Evolutionary conservation across 495 filamentous ascomycete species (phyloP).

Genomic region (Penicillium soppii): DNA sequence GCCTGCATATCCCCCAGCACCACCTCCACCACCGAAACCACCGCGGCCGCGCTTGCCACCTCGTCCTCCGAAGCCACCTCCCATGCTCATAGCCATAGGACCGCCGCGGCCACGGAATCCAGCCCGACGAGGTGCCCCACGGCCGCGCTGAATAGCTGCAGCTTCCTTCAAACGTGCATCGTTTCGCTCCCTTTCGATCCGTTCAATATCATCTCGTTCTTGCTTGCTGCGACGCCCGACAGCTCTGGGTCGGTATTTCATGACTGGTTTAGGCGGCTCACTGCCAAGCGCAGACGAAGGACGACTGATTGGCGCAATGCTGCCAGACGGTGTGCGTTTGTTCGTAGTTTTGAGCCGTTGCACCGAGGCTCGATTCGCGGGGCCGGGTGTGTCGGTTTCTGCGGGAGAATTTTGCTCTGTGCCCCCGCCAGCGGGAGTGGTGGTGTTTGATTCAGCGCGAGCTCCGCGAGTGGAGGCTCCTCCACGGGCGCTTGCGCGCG

Average conservation of each 20-base stretch:
- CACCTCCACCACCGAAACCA: slow-evolving; percentile 20
- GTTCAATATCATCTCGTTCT: slow-evolving; percentile 51
- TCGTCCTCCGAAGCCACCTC: slow-evolving; percentile 32
- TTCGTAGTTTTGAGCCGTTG: slow-evolving; percentile 47
- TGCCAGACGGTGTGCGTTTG: slow-evolving; percentile 37
- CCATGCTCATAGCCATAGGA: slow-evolving; percentile 24
- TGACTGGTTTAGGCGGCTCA: slow-evolving; percentile 34
- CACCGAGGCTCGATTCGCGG: slow-evolving; percentile 32
- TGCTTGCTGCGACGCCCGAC: slow-evolving; percentile 50
- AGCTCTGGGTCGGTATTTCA: slow-evolving; percentile 51
- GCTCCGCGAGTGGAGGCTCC: slow-evolving; percentile 6
- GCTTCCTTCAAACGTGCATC: slow-evolving; percentile 46
- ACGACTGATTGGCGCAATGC: slow-evolving; percentile 30
- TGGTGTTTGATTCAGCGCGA: slow-evolving; percentile 11
- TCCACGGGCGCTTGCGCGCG: slow-evolving; percentile 31
- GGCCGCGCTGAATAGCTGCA: slow-evolving; percentile 41
- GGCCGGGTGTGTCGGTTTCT: slow-evolving; percentile 6
- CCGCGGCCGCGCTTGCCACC: slow-evolving; percentile 24
- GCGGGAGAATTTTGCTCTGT: slow-evolving; percentile 14
- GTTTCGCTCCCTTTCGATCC: slow-evolving; percentile 45
- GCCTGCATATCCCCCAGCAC: slow-evolving; percentile 21
- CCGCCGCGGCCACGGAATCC: slow-evolving; percentile 36
- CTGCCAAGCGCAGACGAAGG: slow-evolving; percentile 23
- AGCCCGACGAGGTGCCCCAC: slow-evolving; percentile 26
- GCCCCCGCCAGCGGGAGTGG: slow-evolving; percentile 12